Evolutionary conservation across 2,329 filamentous ascomycete genomes (phyloP), one percentile per base, ranked within the genome.

Genomic region (Stagonosporopsis tanaceti): DNA sequence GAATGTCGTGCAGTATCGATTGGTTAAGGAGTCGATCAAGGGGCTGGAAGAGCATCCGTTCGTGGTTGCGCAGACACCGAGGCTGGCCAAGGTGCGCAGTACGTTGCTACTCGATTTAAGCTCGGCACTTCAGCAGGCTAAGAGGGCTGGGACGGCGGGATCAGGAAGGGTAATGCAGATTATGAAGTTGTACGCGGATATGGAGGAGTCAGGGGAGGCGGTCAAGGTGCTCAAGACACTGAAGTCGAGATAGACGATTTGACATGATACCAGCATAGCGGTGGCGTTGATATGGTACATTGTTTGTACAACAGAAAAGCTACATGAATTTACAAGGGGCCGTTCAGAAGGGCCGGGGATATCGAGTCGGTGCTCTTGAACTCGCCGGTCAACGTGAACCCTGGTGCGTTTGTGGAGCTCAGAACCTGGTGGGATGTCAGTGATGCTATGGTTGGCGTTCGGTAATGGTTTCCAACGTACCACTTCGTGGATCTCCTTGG

Each of bases 341-440:
- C 71, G n/a, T 66, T 65, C 30, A 78, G 52, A 7, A 79, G 78
- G 62, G 75, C 78, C 15, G 76, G 66, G n/a, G 71, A 57, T 64
- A 78, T 71, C 17, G 74, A 77, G 39, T 76, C 64, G 5, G 72
- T 45, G 12, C 88, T 82, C 68, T 80, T 87, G 76, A 95, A 90
- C 52, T 89, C 87, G 55, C 93, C 94, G 73, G 86, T 96, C 75
- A 99, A 79, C 74, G 89, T 92, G 80, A 99, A 87, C 0, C 92
- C 94, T 1, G 95, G 93, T 1, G 90, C 88, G 72, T 95, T 84
- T 6, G 94, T 96, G 12, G 93, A 92, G 80, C 91, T 94, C 69
- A 99, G 80, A 32, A 98, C 90, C 74, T 86, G 56, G 24, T 15
- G 63, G 76, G 68, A 79, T 80, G 47, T 80, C 76, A 57, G 77